Percentiles rank a stretch among this genome's conserved stretches.
phyloP scores from a whole-genome alignment of 2,329 filamentous ascomycete species.

The Arthrobotrys iridis region DNA sequence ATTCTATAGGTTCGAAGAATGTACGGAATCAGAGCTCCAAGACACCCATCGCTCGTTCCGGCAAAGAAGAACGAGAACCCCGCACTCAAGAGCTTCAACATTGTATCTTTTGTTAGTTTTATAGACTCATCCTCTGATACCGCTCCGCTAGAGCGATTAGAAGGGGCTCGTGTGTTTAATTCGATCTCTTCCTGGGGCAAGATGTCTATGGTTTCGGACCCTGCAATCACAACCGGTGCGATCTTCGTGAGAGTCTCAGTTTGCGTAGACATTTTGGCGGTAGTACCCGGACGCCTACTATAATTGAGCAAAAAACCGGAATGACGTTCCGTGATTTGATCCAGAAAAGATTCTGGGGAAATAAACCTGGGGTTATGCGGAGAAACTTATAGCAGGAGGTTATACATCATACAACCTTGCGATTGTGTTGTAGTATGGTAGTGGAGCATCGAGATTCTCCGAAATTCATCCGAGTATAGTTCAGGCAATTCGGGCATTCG shows the following conservation, averaged over 20 bases:
- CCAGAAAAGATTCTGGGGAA: background rate
- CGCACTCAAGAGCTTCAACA: slow-evolving; percentile 67
- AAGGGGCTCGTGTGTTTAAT: slow-evolving; percentile 20
- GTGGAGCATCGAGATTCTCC: slow-evolving; percentile 22
- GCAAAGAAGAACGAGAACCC: slow-evolving; percentile 74
- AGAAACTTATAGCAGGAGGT: slow-evolving; percentile 11
- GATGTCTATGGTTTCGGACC: background rate
- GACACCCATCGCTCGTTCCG: slow-evolving; percentile 72
- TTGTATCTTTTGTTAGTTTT: slow-evolving; percentile 56
- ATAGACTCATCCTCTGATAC: slow-evolving; percentile 43
- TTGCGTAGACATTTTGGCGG: slow-evolving; percentile 31
- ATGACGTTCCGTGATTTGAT: no score
- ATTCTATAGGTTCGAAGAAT: slow-evolving; percentile 69
- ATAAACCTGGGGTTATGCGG: background rate
- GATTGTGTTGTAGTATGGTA: slow-evolving; percentile 23
- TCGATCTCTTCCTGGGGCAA: slow-evolving; percentile 31
- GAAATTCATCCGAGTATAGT: slow-evolving; percentile 40
- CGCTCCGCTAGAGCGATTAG: background rate
- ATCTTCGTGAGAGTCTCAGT: slow-evolving; percentile 20
- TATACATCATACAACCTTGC: no score
- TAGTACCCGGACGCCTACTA: background rate
- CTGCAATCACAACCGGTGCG: background rate
- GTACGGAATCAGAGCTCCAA: slow-evolving; percentile 72
- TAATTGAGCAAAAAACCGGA: no score
- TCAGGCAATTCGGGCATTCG: background rate